Evolutionary conservation across 176 grass and related monocot genomes (phyloP), one percentile per base, ranked within the genome.

Genomic region (Coix lacrymajobi): DNA sequence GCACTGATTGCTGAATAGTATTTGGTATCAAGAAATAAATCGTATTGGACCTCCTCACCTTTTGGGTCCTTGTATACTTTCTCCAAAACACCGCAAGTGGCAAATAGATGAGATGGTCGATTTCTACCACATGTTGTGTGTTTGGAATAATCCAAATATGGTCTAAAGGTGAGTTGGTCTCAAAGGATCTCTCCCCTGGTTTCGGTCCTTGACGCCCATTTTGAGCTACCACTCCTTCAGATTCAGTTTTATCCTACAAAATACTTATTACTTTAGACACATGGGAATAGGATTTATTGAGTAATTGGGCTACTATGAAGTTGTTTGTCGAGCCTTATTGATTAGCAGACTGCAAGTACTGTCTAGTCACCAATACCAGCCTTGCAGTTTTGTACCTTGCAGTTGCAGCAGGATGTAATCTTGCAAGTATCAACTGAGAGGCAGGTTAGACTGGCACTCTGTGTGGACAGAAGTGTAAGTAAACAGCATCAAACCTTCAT

Each of bases 11-110:
- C 45, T 68, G 26, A 44, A 44, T 44, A 37, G 6, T 20, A 51
- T 51, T 48, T 62, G 22, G 30, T 76, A 45, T 76, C 22, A 11
- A 48, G 13, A 78, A 85, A 78, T 70, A 44, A 78, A 84, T 71
- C 19, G 1, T 70, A 36, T 8, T 13, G 13, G 62, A 36, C 9
- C 0, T 63, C 22, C 33, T 76, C 11, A 37, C 17, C 51, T 87
- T 66, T 66, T 68, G 28, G 38, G 41, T 20, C 3, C 2, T 46
- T 71, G 51, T 85, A 43, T 16, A 49, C 39, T 22, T 79, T 16
- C 32, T 71, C 29, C 62, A 71, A 26, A 79, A 62, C 8, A 22
- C 20, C 28, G 46, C 4, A 46, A 15, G 2, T 48, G 65, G 14
- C 1, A 71, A 78, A 69, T 79, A 36, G 41, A 51, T 51, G 43